Percentiles rank a stretch among this genome's conserved stretches.
Conservation (phyloP, 179 eudicot genomes). For the Beta corolliflora region DNA sequence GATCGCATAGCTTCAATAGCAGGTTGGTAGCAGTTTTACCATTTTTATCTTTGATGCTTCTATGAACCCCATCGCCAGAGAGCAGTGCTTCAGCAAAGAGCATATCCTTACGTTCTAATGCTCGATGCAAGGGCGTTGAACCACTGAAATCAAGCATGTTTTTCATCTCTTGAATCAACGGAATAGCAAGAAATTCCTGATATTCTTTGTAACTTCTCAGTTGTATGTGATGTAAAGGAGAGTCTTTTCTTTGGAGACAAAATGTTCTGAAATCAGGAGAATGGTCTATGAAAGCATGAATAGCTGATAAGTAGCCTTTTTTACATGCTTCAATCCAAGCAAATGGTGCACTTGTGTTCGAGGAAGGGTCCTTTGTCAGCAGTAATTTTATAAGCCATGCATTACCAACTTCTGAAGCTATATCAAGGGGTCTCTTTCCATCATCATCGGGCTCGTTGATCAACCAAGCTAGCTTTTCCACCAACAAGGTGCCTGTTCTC, state of each 20-base stretch:
- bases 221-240: slow-evolving; percentile 26
- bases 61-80: not conserved
- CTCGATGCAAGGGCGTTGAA: slow-evolving; percentile 13
- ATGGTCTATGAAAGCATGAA: not conserved
- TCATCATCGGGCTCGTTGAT: not conserved
- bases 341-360: not conserved
- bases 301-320: slow-evolving; percentile 3
- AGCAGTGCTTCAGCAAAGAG: slow-evolving; percentile 11
- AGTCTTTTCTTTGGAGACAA: not conserved
- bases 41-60: not conserved
- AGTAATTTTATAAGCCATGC: slow-evolving; percentile 22
- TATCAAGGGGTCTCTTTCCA: slow-evolving; percentile 19
- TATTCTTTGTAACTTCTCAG: not conserved
- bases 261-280: slow-evolving; percentile 7
- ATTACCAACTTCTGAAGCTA: slow-evolving; percentile 16
- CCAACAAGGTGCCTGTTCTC: not conserved
- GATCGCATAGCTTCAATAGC: not conserved
- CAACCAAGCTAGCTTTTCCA: slow-evolving; percentile 7
- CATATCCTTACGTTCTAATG: slow-evolving; percentile 6
- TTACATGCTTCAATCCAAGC: slow-evolving; percentile 27
- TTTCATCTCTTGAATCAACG: slow-evolving; percentile 1
- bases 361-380: slow-evolving; percentile 1
- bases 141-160: not conserved
- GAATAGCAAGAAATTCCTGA: not conserved
- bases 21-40: not conserved